phyloP scores from a whole-genome alignment of 1,284 basidiomycete species.

The Xerocomus nothofagi region DNA sequence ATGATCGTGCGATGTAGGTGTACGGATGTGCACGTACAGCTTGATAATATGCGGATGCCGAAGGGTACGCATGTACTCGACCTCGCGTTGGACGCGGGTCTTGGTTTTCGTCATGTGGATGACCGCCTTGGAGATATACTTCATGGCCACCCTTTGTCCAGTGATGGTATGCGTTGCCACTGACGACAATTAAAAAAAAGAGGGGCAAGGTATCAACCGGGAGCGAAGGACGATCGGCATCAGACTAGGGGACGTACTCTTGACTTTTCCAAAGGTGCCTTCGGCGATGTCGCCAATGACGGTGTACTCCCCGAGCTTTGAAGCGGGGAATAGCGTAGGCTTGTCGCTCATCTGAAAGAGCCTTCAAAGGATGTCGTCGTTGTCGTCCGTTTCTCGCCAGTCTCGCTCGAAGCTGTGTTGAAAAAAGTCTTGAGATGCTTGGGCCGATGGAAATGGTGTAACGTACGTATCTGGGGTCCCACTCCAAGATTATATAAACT shows the following conservation, averaged over 20 bases:
- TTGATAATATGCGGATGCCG: conserved; percentile 96
- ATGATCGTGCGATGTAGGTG: conserved; percentile 2
- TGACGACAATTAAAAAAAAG: conserved; percentile 36
- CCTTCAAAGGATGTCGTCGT: conserved; percentile 9
- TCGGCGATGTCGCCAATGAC: conserved; percentile 77
- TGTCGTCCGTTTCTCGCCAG: conserved; percentile 3
- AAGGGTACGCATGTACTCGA: conserved; percentile 91
- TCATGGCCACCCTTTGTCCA: conserved; percentile 96
- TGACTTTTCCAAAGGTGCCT: conserved; percentile 98
- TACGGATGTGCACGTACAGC: conserved; percentile 56
- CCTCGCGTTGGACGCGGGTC: conserved; percentile 90
- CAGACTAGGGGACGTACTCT: conserved; percentile 65
- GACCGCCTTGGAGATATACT: conserved; percentile 94
- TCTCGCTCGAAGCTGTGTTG: conserved; percentile 2
- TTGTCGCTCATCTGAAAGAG: conserved; percentile 26
- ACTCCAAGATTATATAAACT: conserved; percentile 23
- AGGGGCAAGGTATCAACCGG: conserved; percentile 17
- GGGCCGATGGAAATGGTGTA: conserved; percentile 21
- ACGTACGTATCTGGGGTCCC: conserved; percentile 26
- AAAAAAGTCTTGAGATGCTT: conserved; percentile 23
- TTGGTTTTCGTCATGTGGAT: conserved; percentile 92
- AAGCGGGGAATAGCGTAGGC: conserved; percentile 44
- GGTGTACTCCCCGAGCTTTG: conserved; percentile 78
- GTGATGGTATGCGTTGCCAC: conserved; percentile 95
- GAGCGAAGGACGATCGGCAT: conserved; percentile 11